Evolutionary conservation across 2,329 filamentous ascomycete species (phyloP).

Genomic region (Colletotrichum agaves): DNA sequence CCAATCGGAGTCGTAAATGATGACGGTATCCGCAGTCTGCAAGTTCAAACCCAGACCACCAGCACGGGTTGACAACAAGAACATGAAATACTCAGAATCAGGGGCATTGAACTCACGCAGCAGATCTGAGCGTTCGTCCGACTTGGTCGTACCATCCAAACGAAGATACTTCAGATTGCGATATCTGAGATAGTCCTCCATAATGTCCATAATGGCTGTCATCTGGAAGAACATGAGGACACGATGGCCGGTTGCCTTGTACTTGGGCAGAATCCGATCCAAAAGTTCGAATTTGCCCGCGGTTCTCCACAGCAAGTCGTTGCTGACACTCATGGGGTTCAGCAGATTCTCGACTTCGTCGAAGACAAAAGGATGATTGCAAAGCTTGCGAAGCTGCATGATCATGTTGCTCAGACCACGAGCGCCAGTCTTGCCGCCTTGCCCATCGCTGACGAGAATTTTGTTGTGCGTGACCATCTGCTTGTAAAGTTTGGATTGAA

Average conservation of each 20-base stretch:
- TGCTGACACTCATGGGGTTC: slow-evolving; percentile 88
- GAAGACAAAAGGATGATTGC: slow-evolving; percentile 99
- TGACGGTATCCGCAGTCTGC: slow-evolving; percentile 98
- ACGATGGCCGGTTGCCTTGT: slow-evolving; percentile 88
- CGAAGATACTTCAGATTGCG: slow-evolving; percentile 87
- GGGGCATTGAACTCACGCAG: slow-evolving; percentile 90
- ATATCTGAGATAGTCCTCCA: slow-evolving; percentile 96
- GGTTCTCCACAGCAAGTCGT: slow-evolving; percentile 94
- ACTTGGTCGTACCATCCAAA: slow-evolving; percentile 96
- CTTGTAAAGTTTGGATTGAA: slow-evolving; percentile 95
- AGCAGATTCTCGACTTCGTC: slow-evolving; percentile 98
- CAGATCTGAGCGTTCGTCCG: slow-evolving; percentile 94
- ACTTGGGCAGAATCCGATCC: slow-evolving; percentile 93
- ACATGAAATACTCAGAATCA: slow-evolving; percentile 94
- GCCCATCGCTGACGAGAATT: slow-evolving; percentile 92
- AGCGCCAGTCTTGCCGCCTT: slow-evolving; percentile 93
- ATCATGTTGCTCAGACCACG: slow-evolving; percentile 99
- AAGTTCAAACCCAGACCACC: slow-evolving; percentile 97
- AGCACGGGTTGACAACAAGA: slow-evolving; percentile 96
- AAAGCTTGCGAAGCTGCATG: slow-evolving; percentile 98
- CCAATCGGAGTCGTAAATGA: slow-evolving; percentile 99
- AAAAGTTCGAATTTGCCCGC: slow-evolving; percentile 97
- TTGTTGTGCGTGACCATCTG: slow-evolving; percentile 97
- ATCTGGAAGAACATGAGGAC: slow-evolving; percentile 99
- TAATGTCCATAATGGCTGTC: slow-evolving; percentile 99